Percentiles rank a stretch among this genome's conserved stretches.
Evolutionary conservation across 352 stramenopile species (phyloP).

Genomic region (Phytophthora foliorum): DNA sequence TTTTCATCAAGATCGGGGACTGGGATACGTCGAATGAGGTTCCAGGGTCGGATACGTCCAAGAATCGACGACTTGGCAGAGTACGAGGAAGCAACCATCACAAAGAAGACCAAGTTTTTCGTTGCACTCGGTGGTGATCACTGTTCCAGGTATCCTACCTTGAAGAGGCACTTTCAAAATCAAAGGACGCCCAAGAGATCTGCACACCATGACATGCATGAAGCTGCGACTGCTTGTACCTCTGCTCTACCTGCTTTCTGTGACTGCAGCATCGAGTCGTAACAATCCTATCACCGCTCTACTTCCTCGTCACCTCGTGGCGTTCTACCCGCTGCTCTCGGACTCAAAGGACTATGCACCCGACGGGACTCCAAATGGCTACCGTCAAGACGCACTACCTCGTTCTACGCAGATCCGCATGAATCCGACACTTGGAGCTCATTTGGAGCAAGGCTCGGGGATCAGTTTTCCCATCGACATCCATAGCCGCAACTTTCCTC

Average conservation of each 20-base stretch:
- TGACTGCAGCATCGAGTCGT: not conserved
- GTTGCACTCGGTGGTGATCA: too few species aligned
- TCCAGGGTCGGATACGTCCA: too few species aligned
- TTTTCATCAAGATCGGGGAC: too few species aligned
- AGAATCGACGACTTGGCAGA: too few species aligned
- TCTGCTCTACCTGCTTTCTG: constrained; percentile 14
- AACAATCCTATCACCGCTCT: constrained; percentile 42
- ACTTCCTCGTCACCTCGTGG: constrained; percentile 48
- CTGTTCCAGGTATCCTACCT: not conserved
- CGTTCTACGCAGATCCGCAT: not conserved
- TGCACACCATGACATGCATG: constrained; percentile 3
- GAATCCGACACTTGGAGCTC: constrained; percentile 16
- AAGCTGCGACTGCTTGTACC: constrained; percentile 6
- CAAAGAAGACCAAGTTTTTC: not conserved
- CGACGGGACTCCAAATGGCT: constrained; percentile 39
- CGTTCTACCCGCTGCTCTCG: constrained; percentile 53
- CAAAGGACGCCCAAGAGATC: constrained; percentile 4
- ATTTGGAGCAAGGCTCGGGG: constrained; percentile 41
- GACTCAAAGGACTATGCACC: constrained; percentile 56
- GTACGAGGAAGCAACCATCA: too few species aligned
- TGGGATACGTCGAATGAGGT: too few species aligned
- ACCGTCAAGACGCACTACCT: constrained; percentile 47
- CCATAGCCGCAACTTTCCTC: constrained; percentile 25
- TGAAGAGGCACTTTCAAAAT: constrained; percentile 3
- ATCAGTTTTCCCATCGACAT: constrained; percentile 49